These are phyloP conservation scores for Boletus eberwhitei DNA, from an alignment of 768 basidiomycete genomes.

Conservation along the genomic window DNA sequence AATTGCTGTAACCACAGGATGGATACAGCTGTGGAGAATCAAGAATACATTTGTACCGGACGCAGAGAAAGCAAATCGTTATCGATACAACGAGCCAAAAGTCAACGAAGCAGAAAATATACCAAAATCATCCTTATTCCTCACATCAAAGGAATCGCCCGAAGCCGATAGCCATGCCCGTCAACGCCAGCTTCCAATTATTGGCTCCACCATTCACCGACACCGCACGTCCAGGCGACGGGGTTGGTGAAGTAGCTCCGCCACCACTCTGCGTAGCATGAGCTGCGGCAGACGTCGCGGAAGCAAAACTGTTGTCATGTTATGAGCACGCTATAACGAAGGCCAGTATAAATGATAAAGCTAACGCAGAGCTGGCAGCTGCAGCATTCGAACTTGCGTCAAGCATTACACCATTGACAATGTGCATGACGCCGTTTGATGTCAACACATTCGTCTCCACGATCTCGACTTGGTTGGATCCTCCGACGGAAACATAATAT, in stretches of 20 bases:
- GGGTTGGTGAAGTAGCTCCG: conserved; percentile 32
- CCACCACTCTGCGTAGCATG: conserved; percentile 41
- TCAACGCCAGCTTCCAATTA: conserved; percentile 4
- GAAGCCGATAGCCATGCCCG: not conserved
- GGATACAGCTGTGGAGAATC: not conserved
- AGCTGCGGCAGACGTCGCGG: conserved; percentile 47
- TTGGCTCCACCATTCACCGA: not conserved
- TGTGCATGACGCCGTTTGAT: conserved; percentile 67
- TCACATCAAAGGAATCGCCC: conserved; percentile 12
- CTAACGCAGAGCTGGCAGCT: conserved; percentile 55
- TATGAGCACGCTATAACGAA: not conserved
- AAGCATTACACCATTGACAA: conserved; percentile 53
- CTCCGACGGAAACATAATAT: conserved; percentile 46
- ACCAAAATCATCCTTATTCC: not conserved
- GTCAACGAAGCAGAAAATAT: not conserved
- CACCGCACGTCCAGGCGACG: not conserved
- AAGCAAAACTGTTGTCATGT: conserved; percentile 30
- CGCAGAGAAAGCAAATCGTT: not conserved
- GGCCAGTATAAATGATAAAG: conserved; percentile 2
- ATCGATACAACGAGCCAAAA: not conserved
- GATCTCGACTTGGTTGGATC: conserved; percentile 48
- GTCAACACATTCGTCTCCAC: conserved; percentile 56
- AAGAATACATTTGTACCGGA: not conserved
- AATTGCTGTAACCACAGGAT: not conserved
- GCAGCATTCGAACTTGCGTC: conserved; percentile 40